phyloP scores from a whole-genome alignment of 2,329 filamentous ascomycete genomes.

The Alternaria sp. region DNA sequence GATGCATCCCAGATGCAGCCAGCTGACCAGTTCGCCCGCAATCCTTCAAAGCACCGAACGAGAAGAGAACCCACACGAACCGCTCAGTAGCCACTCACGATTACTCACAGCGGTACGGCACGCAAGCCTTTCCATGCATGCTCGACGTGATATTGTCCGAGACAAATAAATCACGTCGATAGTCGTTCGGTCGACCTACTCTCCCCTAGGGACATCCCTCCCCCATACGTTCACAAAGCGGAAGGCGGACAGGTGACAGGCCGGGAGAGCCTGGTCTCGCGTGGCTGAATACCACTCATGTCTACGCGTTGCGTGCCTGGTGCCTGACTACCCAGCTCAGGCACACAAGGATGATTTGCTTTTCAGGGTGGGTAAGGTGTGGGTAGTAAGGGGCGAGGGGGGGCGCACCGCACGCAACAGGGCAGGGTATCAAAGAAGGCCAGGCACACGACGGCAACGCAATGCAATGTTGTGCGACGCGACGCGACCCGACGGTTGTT shows the following conservation, averaged over 20 bases:
- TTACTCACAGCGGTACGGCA: neutral
- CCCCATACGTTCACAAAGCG: conserved; percentile 3
- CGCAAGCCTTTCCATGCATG: neutral
- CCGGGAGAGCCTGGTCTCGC: conserved; percentile 12
- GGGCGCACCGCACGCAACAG: neutral
- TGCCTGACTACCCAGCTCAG: neutral
- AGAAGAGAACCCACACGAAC: neutral
- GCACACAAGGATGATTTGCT: neutral
- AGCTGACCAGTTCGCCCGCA: neutral
- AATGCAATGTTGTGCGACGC: neutral
- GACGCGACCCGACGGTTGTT: neutral
- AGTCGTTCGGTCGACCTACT: neutral
- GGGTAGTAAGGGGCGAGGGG: neutral
- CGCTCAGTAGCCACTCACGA: neutral
- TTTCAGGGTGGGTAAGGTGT: neutral
- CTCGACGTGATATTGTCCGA: neutral
- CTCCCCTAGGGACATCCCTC: neutral
- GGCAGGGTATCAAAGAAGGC: neutral
- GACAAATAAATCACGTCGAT: neutral
- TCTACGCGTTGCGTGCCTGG: neutral
- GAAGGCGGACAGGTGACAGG: conserved; percentile 5
- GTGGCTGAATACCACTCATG: conserved; percentile 1
- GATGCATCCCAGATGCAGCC: neutral
- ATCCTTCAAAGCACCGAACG: neutral
- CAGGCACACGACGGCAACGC: neutral